phyloP scores from a whole-genome alignment of 176 grass and related monocot genomes.

The Areca catechu region DNA sequence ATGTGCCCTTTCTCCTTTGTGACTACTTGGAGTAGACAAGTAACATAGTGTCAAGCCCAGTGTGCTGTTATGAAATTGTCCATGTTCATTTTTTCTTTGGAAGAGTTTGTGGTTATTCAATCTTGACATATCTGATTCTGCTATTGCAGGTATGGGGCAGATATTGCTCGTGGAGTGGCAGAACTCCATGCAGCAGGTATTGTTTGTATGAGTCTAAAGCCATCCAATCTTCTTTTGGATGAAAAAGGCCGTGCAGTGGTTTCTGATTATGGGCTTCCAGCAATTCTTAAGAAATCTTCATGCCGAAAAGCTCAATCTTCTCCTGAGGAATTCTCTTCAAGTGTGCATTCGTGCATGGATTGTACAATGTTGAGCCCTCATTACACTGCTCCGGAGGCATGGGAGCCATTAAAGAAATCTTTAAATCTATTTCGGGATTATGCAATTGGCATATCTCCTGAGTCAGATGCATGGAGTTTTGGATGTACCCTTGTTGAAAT shows the following conservation, averaged over 20 bases:
- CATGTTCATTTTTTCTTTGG: no score
- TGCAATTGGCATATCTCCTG: conserved; percentile 66
- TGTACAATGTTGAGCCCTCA: conserved; percentile 73
- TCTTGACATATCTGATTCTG: conserved; percentile 5
- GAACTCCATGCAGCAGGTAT: conserved; percentile 95
- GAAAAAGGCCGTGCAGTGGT: conserved; percentile 52
- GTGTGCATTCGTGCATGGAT: conserved; percentile 58
- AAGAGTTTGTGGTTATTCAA: neutral
- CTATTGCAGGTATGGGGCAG: conserved; percentile 81
- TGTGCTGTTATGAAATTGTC: no score
- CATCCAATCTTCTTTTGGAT: conserved; percentile 96
- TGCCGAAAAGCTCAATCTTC: conserved; percentile 33
- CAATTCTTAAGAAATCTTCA: conserved; percentile 81
- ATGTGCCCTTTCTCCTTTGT: no score
- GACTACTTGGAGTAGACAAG: no score
- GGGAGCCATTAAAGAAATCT: conserved; percentile 81
- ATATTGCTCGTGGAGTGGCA: conserved; percentile 93
- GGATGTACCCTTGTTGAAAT: conserved; percentile 98
- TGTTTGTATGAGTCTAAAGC: conserved; percentile 99
- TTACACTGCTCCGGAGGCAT: conserved; percentile 98
- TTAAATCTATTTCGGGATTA: conserved; percentile 76
- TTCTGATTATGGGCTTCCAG: conserved; percentile 91
- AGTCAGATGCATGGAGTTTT: conserved; percentile 99
- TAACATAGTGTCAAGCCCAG: no score
- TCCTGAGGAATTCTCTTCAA: conserved; percentile 46